phyloP scores from a whole-genome alignment of 805 yeast genomes.

The Ogataea salicorniae region DNA sequence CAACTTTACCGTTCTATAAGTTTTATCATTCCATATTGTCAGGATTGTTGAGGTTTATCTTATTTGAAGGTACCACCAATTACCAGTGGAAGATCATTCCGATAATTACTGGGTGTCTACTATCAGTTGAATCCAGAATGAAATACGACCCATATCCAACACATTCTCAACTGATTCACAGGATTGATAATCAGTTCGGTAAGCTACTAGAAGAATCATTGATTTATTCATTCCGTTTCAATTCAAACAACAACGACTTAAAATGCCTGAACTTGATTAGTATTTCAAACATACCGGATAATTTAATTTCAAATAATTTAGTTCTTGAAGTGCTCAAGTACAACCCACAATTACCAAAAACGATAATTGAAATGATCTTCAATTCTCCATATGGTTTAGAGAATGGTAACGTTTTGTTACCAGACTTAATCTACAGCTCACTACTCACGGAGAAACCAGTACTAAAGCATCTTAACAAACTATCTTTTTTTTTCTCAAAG shows the following conservation, averaged over 20 bases:
- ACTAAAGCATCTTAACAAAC: conserved; percentile 41
- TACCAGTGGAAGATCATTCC: conserved; percentile 44
- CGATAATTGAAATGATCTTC: conserved; percentile 14
- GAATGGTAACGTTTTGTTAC: conserved; percentile 10
- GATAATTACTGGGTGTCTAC: conserved; percentile 39
- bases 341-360: conserved; percentile 14
- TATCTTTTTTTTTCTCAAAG: conserved; percentile 37
- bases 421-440: neutral
- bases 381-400: conserved; percentile 22
- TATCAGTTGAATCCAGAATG: conserved; percentile 29
- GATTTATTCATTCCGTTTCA: conserved; percentile 1
- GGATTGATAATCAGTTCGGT: conserved; percentile 14
- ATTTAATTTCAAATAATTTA: conserved; percentile 6
- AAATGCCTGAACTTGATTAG: conserved; percentile 11
- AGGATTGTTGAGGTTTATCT: conserved; percentile 31
- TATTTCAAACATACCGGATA: conserved; percentile 14
- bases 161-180: conserved; percentile 18
- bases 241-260: conserved; percentile 10
- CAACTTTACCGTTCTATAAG: conserved; percentile 39
- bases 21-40: conserved; percentile 37
- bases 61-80: conserved; percentile 12
- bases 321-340: conserved; percentile 5
- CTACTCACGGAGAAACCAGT: conserved; percentile 31
- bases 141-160: conserved; percentile 24
- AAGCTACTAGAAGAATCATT: conserved; percentile 11